Evolutionary conservation across 2,329 filamentous ascomycete species (phyloP), one percentile per base, ranked within the genome.

Genomic region (Diaporthe humulicola): DNA sequence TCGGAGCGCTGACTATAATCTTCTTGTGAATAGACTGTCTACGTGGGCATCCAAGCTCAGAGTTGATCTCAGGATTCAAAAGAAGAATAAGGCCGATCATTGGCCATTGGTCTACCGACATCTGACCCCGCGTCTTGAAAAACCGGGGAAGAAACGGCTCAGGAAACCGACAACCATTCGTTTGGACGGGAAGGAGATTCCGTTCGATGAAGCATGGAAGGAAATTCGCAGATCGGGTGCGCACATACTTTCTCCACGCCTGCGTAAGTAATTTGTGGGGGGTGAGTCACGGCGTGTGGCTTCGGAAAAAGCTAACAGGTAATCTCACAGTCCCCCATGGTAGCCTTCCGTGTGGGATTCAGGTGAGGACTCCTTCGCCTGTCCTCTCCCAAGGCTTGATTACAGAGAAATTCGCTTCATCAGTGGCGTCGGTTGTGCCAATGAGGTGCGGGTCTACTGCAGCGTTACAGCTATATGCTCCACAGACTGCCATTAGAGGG

Each of bases 11-110:
- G 50, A 54, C 50, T 9, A 28, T 9, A 28, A 54, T 28, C 3
- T 3, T 3, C 15, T 6, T 2, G 4, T 17, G 14, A 38, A 30
- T 14, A 69, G 64, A 15, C 15, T 69, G 8, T 69, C 64, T 9
- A 50, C 64, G n/a, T 69, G 48, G 42, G 64, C 52, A n/a, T 52
- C 64, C 15, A 69, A 69, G 48, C 64, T 69, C 64, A 69, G 40
- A 12, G 64, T 28, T 52, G 33, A 69, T n/a, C 42, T 69, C 8
- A 19, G 22, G 4, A 40, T 69, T 69, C 64, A 42, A 12, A 69
- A 69, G 33, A 52, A 48, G 64, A 30, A 22, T 19, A 69, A 50
- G 42, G 28, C 42, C 2, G 15, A 22, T n/a, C 12, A 69, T 7
- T 69, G 64, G 64, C n/a, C 40, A 45, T 36, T 54, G 17, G 19